Evolutionary conservation across 495 filamentous ascomycete genomes (phyloP).

Genomic region (Trichoderma orchidacearum): DNA sequence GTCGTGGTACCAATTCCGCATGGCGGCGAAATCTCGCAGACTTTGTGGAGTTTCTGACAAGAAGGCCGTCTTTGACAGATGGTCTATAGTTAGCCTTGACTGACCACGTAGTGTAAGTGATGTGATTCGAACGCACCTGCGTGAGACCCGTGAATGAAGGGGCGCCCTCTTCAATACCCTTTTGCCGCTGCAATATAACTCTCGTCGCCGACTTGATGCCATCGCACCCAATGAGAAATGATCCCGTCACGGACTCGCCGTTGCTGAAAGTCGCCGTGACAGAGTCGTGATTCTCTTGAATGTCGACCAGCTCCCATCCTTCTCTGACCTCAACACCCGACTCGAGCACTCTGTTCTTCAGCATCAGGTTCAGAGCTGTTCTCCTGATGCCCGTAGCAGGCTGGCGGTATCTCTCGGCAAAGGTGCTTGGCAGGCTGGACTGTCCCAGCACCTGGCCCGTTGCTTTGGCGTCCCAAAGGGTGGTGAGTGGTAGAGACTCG

Average conservation of each 20-base stretch:
- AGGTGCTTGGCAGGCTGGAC: conserved; percentile 2
- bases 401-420: conserved; percentile 3
- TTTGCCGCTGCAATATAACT: neutral
- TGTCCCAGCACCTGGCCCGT: neutral
- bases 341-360: conserved; percentile 3
- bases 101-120: neutral
- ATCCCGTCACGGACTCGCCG: conserved; percentile 3
- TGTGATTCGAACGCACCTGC: neutral
- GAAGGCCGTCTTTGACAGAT: conserved; percentile 2
- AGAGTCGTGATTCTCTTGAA: conserved; percentile 5
- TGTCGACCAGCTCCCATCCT: conserved; percentile 7
- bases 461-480: neutral
- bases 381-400: conserved; percentile 6
- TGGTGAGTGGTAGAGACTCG: neutral
- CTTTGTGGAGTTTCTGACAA: conserved; percentile 5
- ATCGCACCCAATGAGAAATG: conserved; percentile 13
- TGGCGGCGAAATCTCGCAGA: neutral
- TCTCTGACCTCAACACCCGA: conserved; percentile 4
- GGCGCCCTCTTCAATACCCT: neutral
- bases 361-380: conserved; percentile 2
- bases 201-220: conserved; percentile 10
- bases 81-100: no score
- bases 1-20: conserved; percentile 12
- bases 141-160: conserved; percentile 3
- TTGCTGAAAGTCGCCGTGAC: conserved; percentile 7